These are phyloP conservation scores for Metschnikowia noctiluminum DNA, from an alignment of 805 yeast species.

Conservation along the genomic window DNA sequence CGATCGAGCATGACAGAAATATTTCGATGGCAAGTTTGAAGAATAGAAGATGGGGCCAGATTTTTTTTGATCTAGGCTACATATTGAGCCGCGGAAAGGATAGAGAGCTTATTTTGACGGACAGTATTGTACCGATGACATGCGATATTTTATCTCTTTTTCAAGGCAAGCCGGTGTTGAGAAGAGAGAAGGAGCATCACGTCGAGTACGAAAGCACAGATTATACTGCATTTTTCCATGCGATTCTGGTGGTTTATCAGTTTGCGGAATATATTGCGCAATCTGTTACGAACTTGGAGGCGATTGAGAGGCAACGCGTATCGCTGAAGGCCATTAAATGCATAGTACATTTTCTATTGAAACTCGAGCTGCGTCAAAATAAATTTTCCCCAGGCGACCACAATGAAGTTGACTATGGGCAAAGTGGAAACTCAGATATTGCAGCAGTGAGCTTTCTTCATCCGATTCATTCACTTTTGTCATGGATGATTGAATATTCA, in stretches of 20 bases:
- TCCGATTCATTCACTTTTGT: slow-evolving; percentile 70
- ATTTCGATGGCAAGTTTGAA: slow-evolving; percentile 49
- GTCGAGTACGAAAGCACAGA: slow-evolving; percentile 89
- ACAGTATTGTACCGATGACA: slow-evolving; percentile 51
- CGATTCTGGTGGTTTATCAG: slow-evolving; percentile 64
- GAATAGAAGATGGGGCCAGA: slow-evolving; percentile 73
- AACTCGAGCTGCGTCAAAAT: slow-evolving; percentile 21
- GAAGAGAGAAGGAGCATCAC: slow-evolving; percentile 73
- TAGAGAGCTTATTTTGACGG: slow-evolving; percentile 43
- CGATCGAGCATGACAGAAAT: slow-evolving; percentile 32
- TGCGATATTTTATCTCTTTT: slow-evolving; percentile 65
- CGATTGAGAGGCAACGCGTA: slow-evolving; percentile 10
- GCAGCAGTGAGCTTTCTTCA: slow-evolving; percentile 63
- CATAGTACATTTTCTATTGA: slow-evolving; percentile 28
- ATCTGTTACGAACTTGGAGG: slow-evolving; percentile 30
- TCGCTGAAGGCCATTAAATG: slow-evolving; percentile 28
- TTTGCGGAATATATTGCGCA: slow-evolving; percentile 54
- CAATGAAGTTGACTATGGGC: slow-evolving; percentile 17
- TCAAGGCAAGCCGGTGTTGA: slow-evolving; percentile 74
- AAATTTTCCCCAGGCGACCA: slow-evolving; percentile 1
- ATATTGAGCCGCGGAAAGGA: slow-evolving; percentile 67
- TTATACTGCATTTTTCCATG: slow-evolving; percentile 69
- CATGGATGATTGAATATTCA: slow-evolving; percentile 65
- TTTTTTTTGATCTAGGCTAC: slow-evolving; percentile 76
- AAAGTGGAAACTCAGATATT: slow-evolving; percentile 10